These are phyloP conservation scores for Psilocybe cubensis DNA, from an alignment of 768 basidiomycete genomes.

Conservation along the genomic window DNA sequence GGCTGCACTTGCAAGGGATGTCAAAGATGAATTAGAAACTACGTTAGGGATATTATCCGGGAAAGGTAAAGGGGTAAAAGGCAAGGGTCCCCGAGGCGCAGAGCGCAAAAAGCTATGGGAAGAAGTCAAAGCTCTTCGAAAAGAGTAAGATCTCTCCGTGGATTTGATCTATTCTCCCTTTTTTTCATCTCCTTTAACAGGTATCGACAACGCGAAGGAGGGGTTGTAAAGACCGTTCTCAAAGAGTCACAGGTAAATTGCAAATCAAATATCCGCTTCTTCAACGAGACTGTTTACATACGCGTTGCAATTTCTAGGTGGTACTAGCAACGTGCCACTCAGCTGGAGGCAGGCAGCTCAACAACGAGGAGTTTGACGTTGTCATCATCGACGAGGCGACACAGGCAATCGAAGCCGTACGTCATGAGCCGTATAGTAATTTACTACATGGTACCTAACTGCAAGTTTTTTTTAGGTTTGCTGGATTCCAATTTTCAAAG, in stretches of 20 bases:
- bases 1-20: slow-evolving; percentile 85
- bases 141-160: slow-evolving; percentile 64
- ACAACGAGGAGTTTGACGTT: slow-evolving; percentile 83
- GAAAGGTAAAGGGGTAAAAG: slow-evolving; percentile 75
- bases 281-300: background rate
- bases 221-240: slow-evolving; percentile 82
- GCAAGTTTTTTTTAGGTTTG: slow-evolving; percentile 58
- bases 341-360: slow-evolving; percentile 82
- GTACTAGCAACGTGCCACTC: slow-evolving; percentile 96
- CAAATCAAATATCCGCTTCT: background rate
- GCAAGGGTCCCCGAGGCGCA: slow-evolving; percentile 67
- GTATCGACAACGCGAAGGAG: slow-evolving; percentile 87
- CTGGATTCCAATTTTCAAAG: slow-evolving; percentile 96
- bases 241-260: slow-evolving; percentile 68
- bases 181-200: slow-evolving; percentile 43
- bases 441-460: slow-evolving; percentile 9
- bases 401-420: slow-evolving; percentile 91
- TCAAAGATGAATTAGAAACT: slow-evolving; percentile 83
- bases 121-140: slow-evolving; percentile 82
- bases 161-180: background rate
- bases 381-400: slow-evolving; percentile 98
- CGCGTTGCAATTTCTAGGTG: slow-evolving; percentile 47
- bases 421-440: slow-evolving; percentile 19
- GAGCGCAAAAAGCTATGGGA: slow-evolving; percentile 89
- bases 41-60: slow-evolving; percentile 67